Conservation (phyloP, 805 yeast species). For the Candida suzukii region DNA sequence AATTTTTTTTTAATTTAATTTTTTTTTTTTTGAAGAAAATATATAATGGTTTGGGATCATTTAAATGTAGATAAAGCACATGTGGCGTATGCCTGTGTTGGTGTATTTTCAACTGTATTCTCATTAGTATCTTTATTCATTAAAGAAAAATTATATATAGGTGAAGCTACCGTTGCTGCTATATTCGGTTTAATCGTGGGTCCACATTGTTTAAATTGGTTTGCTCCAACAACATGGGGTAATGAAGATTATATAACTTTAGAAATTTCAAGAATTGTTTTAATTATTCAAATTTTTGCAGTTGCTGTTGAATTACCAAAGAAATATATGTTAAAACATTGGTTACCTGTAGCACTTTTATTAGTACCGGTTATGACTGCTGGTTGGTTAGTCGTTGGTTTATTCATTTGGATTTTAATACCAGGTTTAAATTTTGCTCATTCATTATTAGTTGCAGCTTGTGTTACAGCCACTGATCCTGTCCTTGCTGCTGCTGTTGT, state of each 20-base stretch:
- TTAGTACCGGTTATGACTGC: slow-evolving; percentile 63
- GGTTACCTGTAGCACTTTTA: slow-evolving; percentile 50
- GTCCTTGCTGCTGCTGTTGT: slow-evolving; percentile 69
- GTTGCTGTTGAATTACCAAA: slow-evolving; percentile 70
- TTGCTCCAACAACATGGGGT: slow-evolving; percentile 51
- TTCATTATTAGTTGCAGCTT: slow-evolving; percentile 56
- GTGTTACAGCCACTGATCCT: slow-evolving; percentile 76
- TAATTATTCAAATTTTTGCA: slow-evolving; percentile 65
- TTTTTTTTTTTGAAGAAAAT: no score
- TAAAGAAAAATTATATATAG: slow-evolving; percentile 51
- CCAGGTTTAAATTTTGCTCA: slow-evolving; percentile 51
- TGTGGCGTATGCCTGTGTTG: slow-evolving; percentile 48
- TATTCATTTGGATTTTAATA: slow-evolving; percentile 54
- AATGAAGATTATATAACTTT: slow-evolving; percentile 46
- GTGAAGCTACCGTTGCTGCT: slow-evolving; percentile 63
- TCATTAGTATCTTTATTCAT: slow-evolving; percentile 53
- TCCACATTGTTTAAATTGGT: slow-evolving; percentile 53
- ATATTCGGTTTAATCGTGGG: slow-evolving; percentile 56
- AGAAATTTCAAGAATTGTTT: slow-evolving; percentile 54
- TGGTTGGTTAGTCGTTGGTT: slow-evolving; percentile 62
- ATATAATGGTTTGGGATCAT: slow-evolving; percentile 25
- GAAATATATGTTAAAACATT: slow-evolving; percentile 53
- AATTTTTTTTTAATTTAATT: no score
- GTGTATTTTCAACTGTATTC: slow-evolving; percentile 51
- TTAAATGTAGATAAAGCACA: slow-evolving; percentile 25